A percentile compares a stretch with the other conserved stretches of the same genome.
Conservation (phyloP, 2,329 filamentous ascomycete species). For the Colletotrichum plurivorum region DNA sequence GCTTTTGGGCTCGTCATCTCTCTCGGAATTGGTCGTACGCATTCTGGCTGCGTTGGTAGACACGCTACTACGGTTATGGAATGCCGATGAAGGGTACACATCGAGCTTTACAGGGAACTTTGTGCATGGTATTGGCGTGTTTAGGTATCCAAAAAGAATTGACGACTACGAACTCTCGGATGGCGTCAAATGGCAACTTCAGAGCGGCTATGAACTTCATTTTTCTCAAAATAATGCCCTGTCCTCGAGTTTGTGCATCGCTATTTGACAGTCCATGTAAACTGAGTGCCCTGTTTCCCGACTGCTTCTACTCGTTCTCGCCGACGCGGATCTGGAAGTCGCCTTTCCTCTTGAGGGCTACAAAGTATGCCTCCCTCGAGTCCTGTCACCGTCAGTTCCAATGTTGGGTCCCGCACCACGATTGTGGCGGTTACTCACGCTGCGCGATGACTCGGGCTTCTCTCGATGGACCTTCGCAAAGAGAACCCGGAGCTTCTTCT, state of each 20-base stretch:
- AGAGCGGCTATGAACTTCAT: slow-evolving; percentile 10
- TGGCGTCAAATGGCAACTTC: slow-evolving; percentile 37
- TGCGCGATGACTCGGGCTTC: slow-evolving; percentile 92
- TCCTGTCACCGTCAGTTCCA: slow-evolving; percentile 65
- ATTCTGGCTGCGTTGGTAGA: slow-evolving; percentile 26
- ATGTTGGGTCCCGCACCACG: neutral
- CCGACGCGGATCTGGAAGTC: slow-evolving; percentile 45
- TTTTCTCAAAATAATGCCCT: slow-evolving; percentile 15
- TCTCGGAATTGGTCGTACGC: slow-evolving; percentile 29
- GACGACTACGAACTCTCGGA: slow-evolving; percentile 35
- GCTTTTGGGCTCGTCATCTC: slow-evolving; percentile 15
- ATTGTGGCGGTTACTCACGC: slow-evolving; percentile 67
- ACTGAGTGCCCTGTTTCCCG: too few relatives aligned
- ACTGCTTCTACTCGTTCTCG: too few relatives aligned
- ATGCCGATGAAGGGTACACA: slow-evolving; percentile 23
- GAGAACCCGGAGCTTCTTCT: slow-evolving; percentile 79
- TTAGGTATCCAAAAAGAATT: slow-evolving; percentile 54
- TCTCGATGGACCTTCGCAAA: slow-evolving; percentile 87
- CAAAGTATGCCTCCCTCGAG: slow-evolving; percentile 89
- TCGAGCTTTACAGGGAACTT: slow-evolving; percentile 50
- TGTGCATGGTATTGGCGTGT: slow-evolving; percentile 62
- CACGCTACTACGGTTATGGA: slow-evolving; percentile 23
- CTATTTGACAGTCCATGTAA: too few relatives aligned
- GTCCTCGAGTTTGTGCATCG: too few relatives aligned
- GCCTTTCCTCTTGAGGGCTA: slow-evolving; percentile 79